These are phyloP conservation scores for Musa schizocarpa DNA, from an alignment of 176 grass and related monocot genomes.

Conservation along the genomic window DNA sequence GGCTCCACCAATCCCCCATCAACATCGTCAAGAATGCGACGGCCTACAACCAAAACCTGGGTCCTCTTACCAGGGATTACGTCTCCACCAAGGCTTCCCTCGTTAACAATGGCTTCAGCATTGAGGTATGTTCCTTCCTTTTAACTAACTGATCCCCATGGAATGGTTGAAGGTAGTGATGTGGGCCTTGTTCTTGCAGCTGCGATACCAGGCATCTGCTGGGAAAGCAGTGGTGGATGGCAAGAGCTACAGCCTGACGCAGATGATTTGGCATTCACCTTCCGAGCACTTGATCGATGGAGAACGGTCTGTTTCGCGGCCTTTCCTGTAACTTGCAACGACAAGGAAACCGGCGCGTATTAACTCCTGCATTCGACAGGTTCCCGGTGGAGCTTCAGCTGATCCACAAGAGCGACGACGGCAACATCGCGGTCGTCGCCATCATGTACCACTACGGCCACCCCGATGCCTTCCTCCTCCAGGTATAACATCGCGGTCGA, in stretches of 20 bases:
- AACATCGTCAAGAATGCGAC: constrained; percentile 37
- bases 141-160: not conserved
- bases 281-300: constrained; percentile 84
- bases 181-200: constrained; percentile 23
- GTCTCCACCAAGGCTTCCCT: constrained; percentile 27
- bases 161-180: not conserved
- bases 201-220: constrained; percentile 26
- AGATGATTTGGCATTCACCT: constrained; percentile 58
- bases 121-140: constrained; percentile 20
- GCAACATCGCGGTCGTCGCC: constrained; percentile 24
- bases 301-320: constrained; percentile 14
- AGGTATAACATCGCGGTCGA: constrained; percentile 23
- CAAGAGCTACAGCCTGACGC: constrained; percentile 31
- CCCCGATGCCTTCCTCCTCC: constrained; percentile 50
- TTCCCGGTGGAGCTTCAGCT: constrained; percentile 60
- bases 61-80: constrained; percentile 32
- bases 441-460: constrained; percentile 48
- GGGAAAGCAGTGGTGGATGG: constrained; percentile 30
- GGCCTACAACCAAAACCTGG: constrained; percentile 11
- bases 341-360: no score
- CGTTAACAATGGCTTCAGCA: constrained; percentile 41
- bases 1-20: constrained; percentile 57
- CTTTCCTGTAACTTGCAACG: not conserved
- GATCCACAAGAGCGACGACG: constrained; percentile 36
- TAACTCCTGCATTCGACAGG: constrained; percentile 11